Evolutionary conservation across 2,329 filamentous ascomycete genomes (phyloP).

Genomic region (Neurospora crassa): DNA sequence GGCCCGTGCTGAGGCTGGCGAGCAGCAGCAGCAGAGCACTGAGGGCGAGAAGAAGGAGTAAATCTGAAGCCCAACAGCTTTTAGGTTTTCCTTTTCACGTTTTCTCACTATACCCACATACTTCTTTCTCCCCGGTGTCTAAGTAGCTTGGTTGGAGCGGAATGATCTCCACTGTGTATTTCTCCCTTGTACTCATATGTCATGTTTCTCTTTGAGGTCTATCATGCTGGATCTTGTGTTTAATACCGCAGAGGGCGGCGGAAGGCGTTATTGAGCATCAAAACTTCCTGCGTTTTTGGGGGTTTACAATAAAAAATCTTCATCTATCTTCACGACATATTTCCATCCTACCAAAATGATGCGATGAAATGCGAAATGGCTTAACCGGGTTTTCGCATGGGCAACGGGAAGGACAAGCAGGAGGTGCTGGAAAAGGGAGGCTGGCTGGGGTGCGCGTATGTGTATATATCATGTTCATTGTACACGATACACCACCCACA

Average conservation of each 20-base stretch:
- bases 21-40: conserved; percentile 44
- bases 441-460: conserved; percentile 33
- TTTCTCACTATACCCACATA: conserved; percentile 18
- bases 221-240: conserved; percentile 28
- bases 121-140: conserved; percentile 21
- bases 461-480: conserved; percentile 29
- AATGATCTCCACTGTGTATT: conserved; percentile 32
- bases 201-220: conserved; percentile 24
- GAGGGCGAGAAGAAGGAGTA: conserved; percentile 72
- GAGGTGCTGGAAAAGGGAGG: conserved; percentile 19
- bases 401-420: background rate
- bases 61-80: background rate
- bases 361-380: conserved; percentile 31
- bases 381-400: conserved; percentile 4
- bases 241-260: conserved; percentile 37
- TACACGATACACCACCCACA: conserved; percentile 12
- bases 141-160: conserved; percentile 20
- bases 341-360: conserved; percentile 28
- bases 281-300: conserved; percentile 28
- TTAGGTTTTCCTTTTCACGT: conserved; percentile 3
- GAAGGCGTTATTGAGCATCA: conserved; percentile 43
- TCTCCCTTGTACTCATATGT: conserved; percentile 29
- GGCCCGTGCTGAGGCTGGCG: conserved; percentile 62
- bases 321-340: conserved; percentile 23
- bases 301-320: conserved; percentile 21